phyloP scores from a whole-genome alignment of 768 basidiomycete genomes.

The Dacryopinax primogenitus region DNA sequence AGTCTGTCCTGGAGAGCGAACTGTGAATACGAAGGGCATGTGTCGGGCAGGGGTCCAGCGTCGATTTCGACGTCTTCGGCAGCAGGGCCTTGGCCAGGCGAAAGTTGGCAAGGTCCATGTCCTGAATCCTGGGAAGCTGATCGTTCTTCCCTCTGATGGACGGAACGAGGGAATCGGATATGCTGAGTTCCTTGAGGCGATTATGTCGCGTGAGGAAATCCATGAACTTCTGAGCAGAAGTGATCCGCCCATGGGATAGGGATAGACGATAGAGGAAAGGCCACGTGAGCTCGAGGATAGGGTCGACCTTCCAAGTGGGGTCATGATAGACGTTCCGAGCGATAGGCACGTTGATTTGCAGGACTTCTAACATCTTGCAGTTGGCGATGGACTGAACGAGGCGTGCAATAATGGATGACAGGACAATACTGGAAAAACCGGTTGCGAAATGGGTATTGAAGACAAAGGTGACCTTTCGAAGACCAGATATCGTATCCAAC shows the following conservation, averaged over 20 bases:
- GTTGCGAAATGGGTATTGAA: neutral
- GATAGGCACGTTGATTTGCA: neutral
- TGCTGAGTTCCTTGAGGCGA: neutral
- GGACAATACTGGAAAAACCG: neutral
- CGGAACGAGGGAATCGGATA: neutral
- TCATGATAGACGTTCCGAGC: neutral
- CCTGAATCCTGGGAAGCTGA: neutral
- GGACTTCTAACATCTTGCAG: neutral
- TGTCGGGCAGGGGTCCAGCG: neutral
- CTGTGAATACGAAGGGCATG: neutral
- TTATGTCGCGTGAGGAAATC: neutral
- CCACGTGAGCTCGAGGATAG: neutral
- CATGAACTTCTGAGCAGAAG: neutral
- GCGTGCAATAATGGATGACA: neutral
- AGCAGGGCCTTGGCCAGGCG: neutral
- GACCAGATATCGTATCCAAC: neutral
- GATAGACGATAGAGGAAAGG: neutral
- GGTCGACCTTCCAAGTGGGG: neutral
- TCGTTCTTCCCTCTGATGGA: neutral
- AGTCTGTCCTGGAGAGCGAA: neutral
- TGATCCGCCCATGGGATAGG: neutral
- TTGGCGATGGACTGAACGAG: neutral
- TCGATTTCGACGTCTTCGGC: neutral
- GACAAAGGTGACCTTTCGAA: neutral
- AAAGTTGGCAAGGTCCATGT: neutral